phyloP scores from a whole-genome alignment of 371 early-diverging fungal genomes.

The Mortierella sp. region DNA sequence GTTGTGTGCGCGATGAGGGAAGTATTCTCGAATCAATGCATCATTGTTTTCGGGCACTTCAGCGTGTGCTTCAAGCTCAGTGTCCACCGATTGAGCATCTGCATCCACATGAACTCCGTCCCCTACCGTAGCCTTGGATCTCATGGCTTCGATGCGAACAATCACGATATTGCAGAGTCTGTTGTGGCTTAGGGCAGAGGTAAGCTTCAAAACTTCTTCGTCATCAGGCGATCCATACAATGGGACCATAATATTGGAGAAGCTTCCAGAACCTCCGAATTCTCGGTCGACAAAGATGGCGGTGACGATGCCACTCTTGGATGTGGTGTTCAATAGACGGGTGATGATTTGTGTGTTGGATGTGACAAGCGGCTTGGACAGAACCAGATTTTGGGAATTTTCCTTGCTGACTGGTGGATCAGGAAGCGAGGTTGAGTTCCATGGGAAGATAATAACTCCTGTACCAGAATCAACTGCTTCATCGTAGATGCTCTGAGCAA shows the following conservation, averaged over 20 bases:
- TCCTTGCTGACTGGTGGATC: conserved; percentile 18
- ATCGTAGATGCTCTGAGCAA: conserved; percentile 64
- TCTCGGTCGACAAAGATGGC: conserved; percentile 51
- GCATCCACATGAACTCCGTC: conserved; percentile 22
- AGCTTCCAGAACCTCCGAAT: conserved; percentile 45
- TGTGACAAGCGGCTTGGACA: conserved; percentile 33
- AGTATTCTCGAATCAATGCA: conserved; percentile 24
- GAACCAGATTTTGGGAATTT: conserved; percentile 10
- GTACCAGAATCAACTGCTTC: conserved; percentile 56
- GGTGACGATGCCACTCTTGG: conserved; percentile 29
- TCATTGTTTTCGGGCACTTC: conserved; percentile 31
- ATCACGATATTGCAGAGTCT: conserved; percentile 23
- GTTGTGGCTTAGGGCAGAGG: conserved; percentile 35
- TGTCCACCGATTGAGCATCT: conserved; percentile 28
- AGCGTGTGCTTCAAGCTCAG: conserved; percentile 8
- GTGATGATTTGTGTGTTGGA: conserved; percentile 42
- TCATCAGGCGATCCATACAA: conserved; percentile 48
- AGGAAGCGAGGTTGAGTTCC: conserved; percentile 55
- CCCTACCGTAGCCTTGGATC: conserved; percentile 1
- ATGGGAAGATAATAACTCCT: conserved; percentile 61
- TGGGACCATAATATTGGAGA: conserved; percentile 36
- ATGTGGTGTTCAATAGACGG: conserved; percentile 31
- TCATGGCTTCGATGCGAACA: conserved; percentile 27
- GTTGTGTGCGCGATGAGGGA: conserved; percentile 23
- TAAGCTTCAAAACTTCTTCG: conserved; percentile 36